Evolutionary conservation across 495 filamentous ascomycete species (phyloP).

Genomic region (Penicillium pancosmium): DNA sequence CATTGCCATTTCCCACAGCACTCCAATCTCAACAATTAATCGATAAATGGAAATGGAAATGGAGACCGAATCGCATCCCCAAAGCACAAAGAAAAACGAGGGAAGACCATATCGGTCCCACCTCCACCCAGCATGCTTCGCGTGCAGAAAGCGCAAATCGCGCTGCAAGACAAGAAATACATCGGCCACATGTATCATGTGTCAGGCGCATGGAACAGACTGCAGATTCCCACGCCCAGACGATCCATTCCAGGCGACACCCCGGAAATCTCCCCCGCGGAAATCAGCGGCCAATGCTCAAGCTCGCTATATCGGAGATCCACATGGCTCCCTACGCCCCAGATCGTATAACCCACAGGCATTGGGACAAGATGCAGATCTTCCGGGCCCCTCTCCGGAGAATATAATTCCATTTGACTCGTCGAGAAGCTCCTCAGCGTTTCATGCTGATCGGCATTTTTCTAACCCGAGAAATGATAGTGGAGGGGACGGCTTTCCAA

Average conservation of each 20-base stretch:
- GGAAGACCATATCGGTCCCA: slow-evolving; percentile 30
- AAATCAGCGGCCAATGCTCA: slow-evolving; percentile 9
- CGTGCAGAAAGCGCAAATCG: slow-evolving; percentile 33
- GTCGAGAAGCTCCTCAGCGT: background rate
- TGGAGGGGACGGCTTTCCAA: slow-evolving; percentile 8
- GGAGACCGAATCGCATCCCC: background rate
- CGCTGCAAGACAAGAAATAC: slow-evolving; percentile 22
- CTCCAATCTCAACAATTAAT: background rate
- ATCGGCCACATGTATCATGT: slow-evolving; percentile 24
- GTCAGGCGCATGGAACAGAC: slow-evolving; percentile 30
- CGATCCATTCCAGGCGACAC: background rate
- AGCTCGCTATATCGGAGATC: background rate
- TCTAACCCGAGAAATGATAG: background rate
- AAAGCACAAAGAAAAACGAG: background rate
- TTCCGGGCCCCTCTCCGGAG: background rate
- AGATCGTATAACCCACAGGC: background rate
- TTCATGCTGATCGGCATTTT: background rate
- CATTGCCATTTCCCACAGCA: background rate
- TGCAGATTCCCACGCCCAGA: slow-evolving; percentile 26
- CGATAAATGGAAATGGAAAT: background rate
- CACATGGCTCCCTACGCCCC: background rate
- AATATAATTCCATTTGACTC: background rate
- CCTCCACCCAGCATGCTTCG: slow-evolving; percentile 25
- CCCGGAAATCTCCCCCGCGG: slow-evolving; percentile 11
- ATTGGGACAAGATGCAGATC: background rate